These are phyloP conservation scores for Capillidium rhysosporum DNA, from an alignment of 371 early-diverging fungal genomes.

Conservation along the genomic window DNA sequence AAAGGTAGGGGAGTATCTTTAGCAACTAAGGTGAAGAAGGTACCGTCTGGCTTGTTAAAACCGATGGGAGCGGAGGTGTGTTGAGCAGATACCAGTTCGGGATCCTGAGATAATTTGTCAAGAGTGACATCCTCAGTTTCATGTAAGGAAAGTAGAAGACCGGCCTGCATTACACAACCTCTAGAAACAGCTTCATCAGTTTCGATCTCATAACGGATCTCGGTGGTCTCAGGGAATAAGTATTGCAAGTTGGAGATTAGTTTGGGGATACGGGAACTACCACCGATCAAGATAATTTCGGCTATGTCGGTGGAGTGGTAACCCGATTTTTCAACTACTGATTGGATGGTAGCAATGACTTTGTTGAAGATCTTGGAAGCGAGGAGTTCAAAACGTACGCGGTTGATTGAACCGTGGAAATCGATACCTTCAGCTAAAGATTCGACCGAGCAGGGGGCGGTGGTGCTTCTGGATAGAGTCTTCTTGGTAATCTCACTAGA, in stretches of 20 bases:
- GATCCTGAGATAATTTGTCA: not conserved
- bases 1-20: conserved; percentile 57
- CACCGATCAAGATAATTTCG: conserved; percentile 92
- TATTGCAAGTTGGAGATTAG: conserved; percentile 62
- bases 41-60: conserved; percentile 32
- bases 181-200: conserved; percentile 95
- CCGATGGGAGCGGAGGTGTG: conserved; percentile 46
- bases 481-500: conserved; percentile 87
- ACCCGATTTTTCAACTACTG: conserved; percentile 18
- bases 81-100: not conserved
- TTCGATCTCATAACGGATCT: conserved; percentile 46
- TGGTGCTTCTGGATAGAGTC: conserved; percentile 59
- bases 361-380: conserved; percentile 55
- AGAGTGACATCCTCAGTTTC: not conserved
- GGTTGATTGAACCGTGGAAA: conserved; percentile 66
- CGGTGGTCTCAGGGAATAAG: conserved; percentile 66
- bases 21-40: conserved; percentile 42
- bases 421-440: conserved; percentile 88
- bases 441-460: conserved; percentile 86
- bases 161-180: conserved; percentile 96
- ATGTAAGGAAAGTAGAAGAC: conserved; percentile 19
- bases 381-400: conserved; percentile 85
- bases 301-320: conserved; percentile 29
- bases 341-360: conserved; percentile 48
- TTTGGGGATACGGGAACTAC: conserved; percentile 96